Conservation (phyloP, 164 flowering plant genomes). For the Vitis labrusca region DNA sequence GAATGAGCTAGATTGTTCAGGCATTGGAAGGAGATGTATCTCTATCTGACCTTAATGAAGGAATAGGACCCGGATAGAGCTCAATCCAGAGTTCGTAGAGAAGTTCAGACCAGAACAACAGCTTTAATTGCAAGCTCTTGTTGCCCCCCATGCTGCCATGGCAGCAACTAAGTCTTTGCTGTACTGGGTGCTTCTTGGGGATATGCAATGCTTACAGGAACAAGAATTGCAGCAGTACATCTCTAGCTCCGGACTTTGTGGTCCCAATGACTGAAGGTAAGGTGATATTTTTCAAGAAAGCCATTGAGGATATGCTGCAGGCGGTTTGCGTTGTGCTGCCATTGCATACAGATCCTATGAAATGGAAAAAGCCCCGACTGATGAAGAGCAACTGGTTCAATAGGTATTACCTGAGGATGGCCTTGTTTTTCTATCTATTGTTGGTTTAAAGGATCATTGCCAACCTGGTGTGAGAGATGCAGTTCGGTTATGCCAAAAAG, state of each 20-base stretch:
- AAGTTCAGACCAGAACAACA: conserved; percentile 77
- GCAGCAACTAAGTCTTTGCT: too few relatives aligned
- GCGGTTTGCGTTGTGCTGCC: conserved; percentile 89
- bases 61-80: conserved; percentile 79
- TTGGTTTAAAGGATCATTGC: conserved; percentile 98
- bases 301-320: conserved; percentile 79
- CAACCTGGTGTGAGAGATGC: conserved; percentile 86
- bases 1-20: conserved; percentile 59
- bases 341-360: conserved; percentile 67
- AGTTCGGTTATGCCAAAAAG: conserved; percentile 68
- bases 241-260: background rate
- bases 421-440: conserved; percentile 77
- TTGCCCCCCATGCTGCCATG: too few relatives aligned
- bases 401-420: conserved; percentile 87
- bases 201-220: too few relatives aligned
- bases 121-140: background rate
- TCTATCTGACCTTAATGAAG: conserved; percentile 69
- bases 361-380: conserved; percentile 53
- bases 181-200: too few relatives aligned
- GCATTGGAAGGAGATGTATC: conserved; percentile 87
- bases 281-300: conserved; percentile 47
- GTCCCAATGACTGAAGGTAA: conserved; percentile 54
- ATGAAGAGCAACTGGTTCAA: conserved; percentile 52
- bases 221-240: too few relatives aligned
- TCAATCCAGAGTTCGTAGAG: conserved; percentile 53